phyloP scores from a whole-genome alignment of 2,329 filamentous ascomycete genomes.

The Hymenoscyphus salicellus region DNA sequence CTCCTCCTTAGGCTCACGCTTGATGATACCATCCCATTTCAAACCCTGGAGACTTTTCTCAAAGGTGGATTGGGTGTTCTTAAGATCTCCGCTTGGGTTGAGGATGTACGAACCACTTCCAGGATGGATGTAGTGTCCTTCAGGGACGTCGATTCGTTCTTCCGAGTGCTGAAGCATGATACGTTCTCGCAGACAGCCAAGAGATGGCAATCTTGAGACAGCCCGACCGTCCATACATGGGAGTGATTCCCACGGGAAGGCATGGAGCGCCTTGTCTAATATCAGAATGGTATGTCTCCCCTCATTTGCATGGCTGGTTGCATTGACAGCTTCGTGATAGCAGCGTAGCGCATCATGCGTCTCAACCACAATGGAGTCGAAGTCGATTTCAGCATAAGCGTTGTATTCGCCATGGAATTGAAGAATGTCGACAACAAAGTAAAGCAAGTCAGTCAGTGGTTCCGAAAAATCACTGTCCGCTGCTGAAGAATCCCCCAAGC shows the following conservation, averaged over 20 bases:
- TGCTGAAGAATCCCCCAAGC: conserved; percentile 69
- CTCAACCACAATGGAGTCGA: conserved; percentile 86
- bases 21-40: conserved; percentile 68
- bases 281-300: conserved; percentile 78
- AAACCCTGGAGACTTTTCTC: conserved; percentile 63
- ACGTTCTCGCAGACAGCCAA: conserved; percentile 75
- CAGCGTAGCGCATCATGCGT: conserved; percentile 77
- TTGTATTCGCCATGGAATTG: conserved; percentile 96
- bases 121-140: conserved; percentile 56
- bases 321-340: conserved; percentile 60
- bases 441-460: conserved; percentile 83
- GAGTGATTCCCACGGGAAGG: conserved; percentile 93
- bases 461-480: conserved; percentile 77
- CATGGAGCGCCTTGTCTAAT: conserved; percentile 84
- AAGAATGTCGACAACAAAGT: conserved; percentile 93
- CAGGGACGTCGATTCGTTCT: conserved; percentile 17
- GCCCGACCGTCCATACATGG: conserved; percentile 77
- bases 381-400: conserved; percentile 96
- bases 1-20: conserved; percentile 67
- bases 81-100: conserved; percentile 83
- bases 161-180: conserved; percentile 47
- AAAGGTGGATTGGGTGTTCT: conserved; percentile 74
- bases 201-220: conserved; percentile 82
- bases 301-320: conserved; percentile 36
- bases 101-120: conserved; percentile 72